Conservation (phyloP, 371 early-diverging fungal species). For the Chytridium lagenaria region DNA sequence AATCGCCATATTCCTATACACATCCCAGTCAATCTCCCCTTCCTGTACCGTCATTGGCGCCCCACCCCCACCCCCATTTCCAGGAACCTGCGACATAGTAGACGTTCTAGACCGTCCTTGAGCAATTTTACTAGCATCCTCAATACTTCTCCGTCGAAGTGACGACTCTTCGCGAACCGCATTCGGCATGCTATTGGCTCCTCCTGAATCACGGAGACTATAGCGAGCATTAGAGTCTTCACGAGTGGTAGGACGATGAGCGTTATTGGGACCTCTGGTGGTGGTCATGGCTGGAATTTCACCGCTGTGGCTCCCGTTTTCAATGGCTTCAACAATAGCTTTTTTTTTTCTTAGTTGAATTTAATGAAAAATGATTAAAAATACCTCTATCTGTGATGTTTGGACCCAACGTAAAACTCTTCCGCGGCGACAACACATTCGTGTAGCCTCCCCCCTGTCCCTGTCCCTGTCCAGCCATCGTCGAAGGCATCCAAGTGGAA, state of each 20-base stretch:
- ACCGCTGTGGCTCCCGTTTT: not conserved
- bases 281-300: not conserved
- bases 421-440: too few species aligned
- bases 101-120: not conserved
- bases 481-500: not conserved
- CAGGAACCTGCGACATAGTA: not conserved
- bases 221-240: not conserved
- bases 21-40: not conserved
- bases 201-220: not conserved
- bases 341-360: too few species aligned
- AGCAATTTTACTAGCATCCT: not conserved
- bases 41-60: not conserved
- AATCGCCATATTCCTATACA: slow-evolving; percentile 21
- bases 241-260: not conserved
- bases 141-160: not conserved
- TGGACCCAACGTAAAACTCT: too few species aligned
- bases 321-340: not conserved
- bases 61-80: slow-evolving; percentile 1
- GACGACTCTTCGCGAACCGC: not conserved
- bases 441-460: too few species aligned
- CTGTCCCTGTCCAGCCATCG: too few species aligned
- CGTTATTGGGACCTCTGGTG: not conserved
- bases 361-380: too few species aligned
- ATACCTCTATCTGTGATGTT: too few species aligned
- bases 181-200: not conserved